phyloP scores from a whole-genome alignment of 257 asterid species.

The Ilex asprella region DNA sequence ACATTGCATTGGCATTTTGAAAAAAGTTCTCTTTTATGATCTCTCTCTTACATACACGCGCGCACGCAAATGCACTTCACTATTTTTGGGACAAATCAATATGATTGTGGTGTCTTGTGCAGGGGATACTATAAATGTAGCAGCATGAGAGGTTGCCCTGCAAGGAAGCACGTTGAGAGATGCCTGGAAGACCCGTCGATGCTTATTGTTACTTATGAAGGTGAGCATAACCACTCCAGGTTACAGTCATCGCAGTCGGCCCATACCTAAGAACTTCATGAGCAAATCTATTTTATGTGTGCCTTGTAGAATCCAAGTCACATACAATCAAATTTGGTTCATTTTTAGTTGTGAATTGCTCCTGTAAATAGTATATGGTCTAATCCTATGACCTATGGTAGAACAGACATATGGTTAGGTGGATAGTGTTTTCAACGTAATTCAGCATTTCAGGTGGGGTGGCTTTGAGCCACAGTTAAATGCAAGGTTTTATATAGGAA shows the following conservation, averaged over 20 bases:
- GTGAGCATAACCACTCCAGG: conserved; percentile 82
- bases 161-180: conserved; percentile 93
- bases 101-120: conserved; percentile 8
- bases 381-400: no score
- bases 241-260: conserved; percentile 56
- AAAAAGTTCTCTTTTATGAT: no score
- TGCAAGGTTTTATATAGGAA: no score
- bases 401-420: no score
- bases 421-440: no score
- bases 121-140: conserved; percentile 98
- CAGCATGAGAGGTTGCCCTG: conserved; percentile 97
- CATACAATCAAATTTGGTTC: neutral
- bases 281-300: neutral
- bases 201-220: conserved; percentile 89
- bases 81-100: no score
- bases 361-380: conserved; percentile 19
- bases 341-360: conserved; percentile 8
- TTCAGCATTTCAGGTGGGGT: no score
- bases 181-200: conserved; percentile 87
- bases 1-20: no score
- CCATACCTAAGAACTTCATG: conserved; percentile 26
- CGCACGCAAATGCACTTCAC: no score
- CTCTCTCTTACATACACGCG: no score
- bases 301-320: no score
- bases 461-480: no score